Evolutionary conservation across 2,329 filamentous ascomycete species (phyloP).

Genomic region (Cyanodermella asteris): DNA sequence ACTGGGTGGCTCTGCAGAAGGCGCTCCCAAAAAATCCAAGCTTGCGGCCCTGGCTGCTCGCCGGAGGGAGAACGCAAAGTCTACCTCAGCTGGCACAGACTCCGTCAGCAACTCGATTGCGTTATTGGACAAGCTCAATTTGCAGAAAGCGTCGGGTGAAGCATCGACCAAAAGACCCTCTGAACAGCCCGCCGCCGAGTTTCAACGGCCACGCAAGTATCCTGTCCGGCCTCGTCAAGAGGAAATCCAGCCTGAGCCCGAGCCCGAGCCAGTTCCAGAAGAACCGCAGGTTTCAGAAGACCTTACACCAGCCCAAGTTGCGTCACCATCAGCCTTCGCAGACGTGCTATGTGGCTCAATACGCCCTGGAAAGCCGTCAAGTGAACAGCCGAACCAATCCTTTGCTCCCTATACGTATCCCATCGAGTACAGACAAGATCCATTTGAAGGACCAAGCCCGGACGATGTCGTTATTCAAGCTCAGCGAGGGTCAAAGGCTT

Average conservation of each 20-base stretch:
- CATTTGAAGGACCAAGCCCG: slow-evolving; percentile 67
- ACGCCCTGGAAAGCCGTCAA: no score
- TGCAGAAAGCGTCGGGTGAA: slow-evolving; percentile 13
- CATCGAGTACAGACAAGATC: slow-evolving; percentile 12
- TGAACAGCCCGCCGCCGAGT: no score
- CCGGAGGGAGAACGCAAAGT: slow-evolving; percentile 49
- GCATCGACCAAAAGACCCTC: slow-evolving; percentile 5
- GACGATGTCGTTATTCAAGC: slow-evolving; percentile 76
- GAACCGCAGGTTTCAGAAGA: no score
- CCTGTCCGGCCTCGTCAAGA: neutral
- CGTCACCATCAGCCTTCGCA: no score
- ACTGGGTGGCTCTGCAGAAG: slow-evolving; percentile 49
- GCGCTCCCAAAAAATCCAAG: slow-evolving; percentile 58
- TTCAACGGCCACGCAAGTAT: no score
- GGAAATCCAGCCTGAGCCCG: neutral
- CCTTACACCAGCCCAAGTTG: no score
- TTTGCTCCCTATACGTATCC: slow-evolving; percentile 12
- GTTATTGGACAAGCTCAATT: slow-evolving; percentile 18
- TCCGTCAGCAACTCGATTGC: slow-evolving; percentile 12
- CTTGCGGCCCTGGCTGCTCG: slow-evolving; percentile 74
- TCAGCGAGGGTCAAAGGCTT: slow-evolving; percentile 59
- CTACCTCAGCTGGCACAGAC: slow-evolving; percentile 10
- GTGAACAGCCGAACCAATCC: slow-evolving; percentile 15
- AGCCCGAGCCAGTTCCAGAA: no score
- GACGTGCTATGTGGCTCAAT: no score